Evolutionary conservation across 2,329 filamentous ascomycete genomes (phyloP), one percentile per base, ranked within the genome.

Genomic region (Fusarium beomiforme): DNA sequence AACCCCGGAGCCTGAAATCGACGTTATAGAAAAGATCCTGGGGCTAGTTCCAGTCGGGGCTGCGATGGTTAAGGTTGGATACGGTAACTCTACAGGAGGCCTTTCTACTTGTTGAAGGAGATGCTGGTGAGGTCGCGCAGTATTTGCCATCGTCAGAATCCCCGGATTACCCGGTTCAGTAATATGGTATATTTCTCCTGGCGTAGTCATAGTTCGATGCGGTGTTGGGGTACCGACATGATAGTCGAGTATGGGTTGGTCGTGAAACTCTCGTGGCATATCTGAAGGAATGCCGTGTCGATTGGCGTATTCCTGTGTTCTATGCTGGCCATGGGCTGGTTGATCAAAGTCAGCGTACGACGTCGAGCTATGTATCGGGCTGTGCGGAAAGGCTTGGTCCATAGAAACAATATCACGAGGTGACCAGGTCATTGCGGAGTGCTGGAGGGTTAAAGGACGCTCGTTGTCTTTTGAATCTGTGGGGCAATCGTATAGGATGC

Each of bases 101-200:
- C 82, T 79, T 59, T 86, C 85, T 29, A 83, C 80, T 49, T 84
- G 83, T 41, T 83, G 83, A 19, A 84, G 82, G 53, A 88, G 81
- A 50, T 87, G 85, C 77, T 88, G 88, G 59, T 85, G 80, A 9
- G 82, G 78, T 21, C 83, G 81, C 54, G 88, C 79, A 8, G 82
- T 73, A 68, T 83, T 84, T 77, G 87, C 88, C 85, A 90, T 87
- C 17, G 88, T 90, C 26, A 87, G 88, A 7, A 91, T 85, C 10
- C 86, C 87, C 10, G 89, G 88, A 73, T 90, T 90, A 76, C 83
- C 85, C 70, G 89, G 87, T 60, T 91, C 89, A 2, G 89, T 85
- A 33, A 90, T 83, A 72, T 89, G 91, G 76, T 85, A 88, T 36
- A 80, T 77, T 59, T 84, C 83, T 55, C 81, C 82, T 6, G 84